A percentile compares a stretch with the other conserved stretches of the same genome.
Conservation (phyloP, 2,329 filamentous ascomycete species). For the Cryphonectria radicalis region DNA sequence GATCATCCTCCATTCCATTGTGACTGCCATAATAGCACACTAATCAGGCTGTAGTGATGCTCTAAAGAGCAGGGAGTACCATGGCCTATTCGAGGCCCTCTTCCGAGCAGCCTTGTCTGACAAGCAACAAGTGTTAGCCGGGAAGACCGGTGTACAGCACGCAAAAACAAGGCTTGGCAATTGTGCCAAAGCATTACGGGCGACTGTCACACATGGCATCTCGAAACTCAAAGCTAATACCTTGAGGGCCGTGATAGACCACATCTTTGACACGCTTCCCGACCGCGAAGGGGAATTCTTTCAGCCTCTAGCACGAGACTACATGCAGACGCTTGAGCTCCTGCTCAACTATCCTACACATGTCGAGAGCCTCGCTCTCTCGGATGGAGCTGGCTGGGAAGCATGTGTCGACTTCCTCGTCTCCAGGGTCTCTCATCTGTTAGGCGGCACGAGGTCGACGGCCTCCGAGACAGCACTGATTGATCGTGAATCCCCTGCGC, state of each 20-base stretch:
- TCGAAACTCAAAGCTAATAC: slow-evolving; percentile 75
- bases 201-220: slow-evolving; percentile 71
- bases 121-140: slow-evolving; percentile 64
- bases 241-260: slow-evolving; percentile 76
- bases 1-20: background rate
- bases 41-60: slow-evolving; percentile 30
- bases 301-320: slow-evolving; percentile 73
- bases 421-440: slow-evolving; percentile 59
- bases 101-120: slow-evolving; percentile 73
- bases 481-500: slow-evolving; percentile 35
- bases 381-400: slow-evolving; percentile 64
- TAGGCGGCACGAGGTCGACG: slow-evolving; percentile 45
- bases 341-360: slow-evolving; percentile 76
- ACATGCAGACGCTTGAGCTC: slow-evolving; percentile 74
- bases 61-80: slow-evolving; percentile 77
- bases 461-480: background rate
- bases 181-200: slow-evolving; percentile 73
- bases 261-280: slow-evolving; percentile 77
- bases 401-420: slow-evolving; percentile 72
- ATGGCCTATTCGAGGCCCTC: slow-evolving; percentile 78
- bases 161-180: slow-evolving; percentile 64
- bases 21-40: background rate
- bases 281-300: slow-evolving; percentile 65
- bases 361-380: slow-evolving; percentile 73
- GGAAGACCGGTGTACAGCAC: slow-evolving; percentile 48